A percentile compares a stretch with the other conserved stretches of the same genome.
Conservation (phyloP, 345 rosid species). For the Clausena lansium region DNA sequence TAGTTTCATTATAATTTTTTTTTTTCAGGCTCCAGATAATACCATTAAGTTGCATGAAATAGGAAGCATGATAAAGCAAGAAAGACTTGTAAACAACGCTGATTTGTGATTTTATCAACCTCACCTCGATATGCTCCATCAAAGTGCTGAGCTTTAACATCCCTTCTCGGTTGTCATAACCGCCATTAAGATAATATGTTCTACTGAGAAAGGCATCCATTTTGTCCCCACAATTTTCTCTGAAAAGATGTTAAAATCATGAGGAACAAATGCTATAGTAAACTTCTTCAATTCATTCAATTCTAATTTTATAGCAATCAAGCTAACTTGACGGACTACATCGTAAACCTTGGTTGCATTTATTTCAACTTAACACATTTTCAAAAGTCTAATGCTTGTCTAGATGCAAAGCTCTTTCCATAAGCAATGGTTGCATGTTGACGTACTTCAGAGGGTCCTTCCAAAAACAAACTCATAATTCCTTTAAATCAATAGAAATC, state of each 20-base stretch:
- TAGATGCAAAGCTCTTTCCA: neutral
- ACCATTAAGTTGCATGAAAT: neutral
- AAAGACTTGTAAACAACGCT: neutral
- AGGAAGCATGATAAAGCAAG: neutral
- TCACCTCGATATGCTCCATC: slow-evolving; percentile 70
- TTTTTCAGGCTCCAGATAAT: no score
- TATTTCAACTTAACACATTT: neutral
- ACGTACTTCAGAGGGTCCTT: neutral
- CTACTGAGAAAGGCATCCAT: slow-evolving; percentile 59
- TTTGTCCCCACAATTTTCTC: slow-evolving; percentile 64
- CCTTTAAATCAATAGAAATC: no score
- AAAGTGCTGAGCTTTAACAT: slow-evolving; percentile 59
- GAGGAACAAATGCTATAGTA: neutral
- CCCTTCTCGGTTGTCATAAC: slow-evolving; percentile 55
- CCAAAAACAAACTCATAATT: no score
- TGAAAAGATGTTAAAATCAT: slow-evolving; percentile 23
- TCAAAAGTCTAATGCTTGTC: neutral
- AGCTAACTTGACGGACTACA: neutral
- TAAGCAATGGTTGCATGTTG: no score
- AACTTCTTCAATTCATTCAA: neutral
- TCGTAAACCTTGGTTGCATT: neutral
- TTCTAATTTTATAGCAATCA: neutral
- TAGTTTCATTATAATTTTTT: neutral
- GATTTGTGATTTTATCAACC: neutral
- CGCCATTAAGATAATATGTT: slow-evolving; percentile 64